A percentile compares a stretch with the other conserved stretches of the same genome.
phyloP scores from a whole-genome alignment of 306 rosid species.

The Castanopsis chinensis region DNA sequence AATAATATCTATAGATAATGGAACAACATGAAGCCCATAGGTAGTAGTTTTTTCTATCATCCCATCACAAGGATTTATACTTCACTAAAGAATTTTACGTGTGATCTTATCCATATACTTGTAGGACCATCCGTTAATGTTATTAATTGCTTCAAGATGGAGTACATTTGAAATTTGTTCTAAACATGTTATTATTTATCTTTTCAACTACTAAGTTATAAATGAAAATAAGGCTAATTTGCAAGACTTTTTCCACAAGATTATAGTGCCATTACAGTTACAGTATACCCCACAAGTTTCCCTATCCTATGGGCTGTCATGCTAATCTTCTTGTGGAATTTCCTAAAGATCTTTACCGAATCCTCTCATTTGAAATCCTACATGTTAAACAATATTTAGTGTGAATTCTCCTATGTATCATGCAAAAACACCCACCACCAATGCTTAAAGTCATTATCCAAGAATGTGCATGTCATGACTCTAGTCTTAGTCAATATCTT shows the following conservation, averaged over 20 bases:
- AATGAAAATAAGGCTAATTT: too few relatives aligned
- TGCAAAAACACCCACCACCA: slow-evolving; percentile 7
- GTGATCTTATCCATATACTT: slow-evolving; percentile 33
- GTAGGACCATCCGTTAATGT: background rate
- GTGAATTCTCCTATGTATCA: slow-evolving; percentile 21
- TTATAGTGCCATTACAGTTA: slow-evolving; percentile 3
- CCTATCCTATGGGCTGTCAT: background rate
- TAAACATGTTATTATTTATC: too few relatives aligned
- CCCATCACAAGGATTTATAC: slow-evolving; percentile 25
- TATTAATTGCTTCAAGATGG: background rate
- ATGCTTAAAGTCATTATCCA: slow-evolving; percentile 39
- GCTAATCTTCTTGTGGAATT: background rate
- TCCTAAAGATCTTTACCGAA: slow-evolving; percentile 55
- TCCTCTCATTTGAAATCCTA: slow-evolving; percentile 18
- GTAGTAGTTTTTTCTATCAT: background rate
- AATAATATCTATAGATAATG: background rate
- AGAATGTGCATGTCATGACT: slow-evolving; percentile 21
- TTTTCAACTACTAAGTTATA: too few relatives aligned
- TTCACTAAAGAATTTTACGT: slow-evolving; percentile 33
- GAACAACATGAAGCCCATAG: background rate
- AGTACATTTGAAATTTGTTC: background rate
- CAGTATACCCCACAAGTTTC: background rate
- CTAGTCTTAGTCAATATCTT: slow-evolving; percentile 37
- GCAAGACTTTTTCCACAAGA: slow-evolving; percentile 22
- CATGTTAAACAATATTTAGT: slow-evolving; percentile 20